Evolutionary conservation across 805 yeast genomes (phyloP), one percentile per base, ranked within the genome.

Genomic region (Yarrowia keelungensis): DNA sequence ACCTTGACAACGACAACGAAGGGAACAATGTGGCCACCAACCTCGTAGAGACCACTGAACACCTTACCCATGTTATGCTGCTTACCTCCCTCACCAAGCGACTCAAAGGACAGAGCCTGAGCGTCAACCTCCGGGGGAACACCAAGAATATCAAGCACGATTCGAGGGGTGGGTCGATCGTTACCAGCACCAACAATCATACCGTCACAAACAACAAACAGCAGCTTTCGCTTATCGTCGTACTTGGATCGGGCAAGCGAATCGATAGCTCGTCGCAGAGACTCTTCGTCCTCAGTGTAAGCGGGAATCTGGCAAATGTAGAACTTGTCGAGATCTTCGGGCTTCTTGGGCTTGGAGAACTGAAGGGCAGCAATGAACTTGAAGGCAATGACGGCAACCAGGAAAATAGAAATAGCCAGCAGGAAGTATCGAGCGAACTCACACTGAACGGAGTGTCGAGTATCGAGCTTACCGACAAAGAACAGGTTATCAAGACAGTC

Each of bases 31-130:
- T 80, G 82, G 69, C 87, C 89, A 59, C 83, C 81, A 54, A 83
- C 85, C 70, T 85, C 86, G 74, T 86, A 86, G 67, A 86, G 81
- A 1, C 89, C 89, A 39, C 86, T 82, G 72, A 85, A 86, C 8
- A 86, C 81, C 76, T 86, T 86, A 58, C 87, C 89, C 85, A 84
- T 82, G 74, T 86, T 86, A 75, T 86, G 89, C 77, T 87, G 87
- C 77, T 85, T 84, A 42, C 81, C 75, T 51, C 89, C 89, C 71
- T 84, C 87, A 22, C 88, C 89, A 42, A 86, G 82, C 32, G 87
- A 85, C 64, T 86, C 87, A 72, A 84, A 85, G 1, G 86, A 80
- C 67, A 81, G 76, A 1, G 88, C 82, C 71, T 81, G 80, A 8
- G 86, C 88, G 46, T 86, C 86, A 36, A 83, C 84, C 19, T 79